Conservation (phyloP, 768 basidiomycete species). For the Trametes elegans region DNA sequence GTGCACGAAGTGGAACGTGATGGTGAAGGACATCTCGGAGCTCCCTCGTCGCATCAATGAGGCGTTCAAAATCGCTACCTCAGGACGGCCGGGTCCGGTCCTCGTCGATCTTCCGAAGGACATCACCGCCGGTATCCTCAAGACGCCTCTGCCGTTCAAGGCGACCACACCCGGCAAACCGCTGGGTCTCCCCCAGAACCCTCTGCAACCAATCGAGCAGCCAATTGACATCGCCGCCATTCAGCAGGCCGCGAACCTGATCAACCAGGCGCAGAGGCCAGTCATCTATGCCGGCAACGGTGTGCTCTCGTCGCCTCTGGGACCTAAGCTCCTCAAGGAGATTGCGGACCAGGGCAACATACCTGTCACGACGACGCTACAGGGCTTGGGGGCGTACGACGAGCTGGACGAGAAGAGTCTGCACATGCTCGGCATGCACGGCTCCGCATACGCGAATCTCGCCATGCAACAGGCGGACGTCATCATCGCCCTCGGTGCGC, state of each 20-base stretch:
- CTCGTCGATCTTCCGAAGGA: slow-evolving; percentile 99
- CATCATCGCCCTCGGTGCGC: slow-evolving; percentile 93
- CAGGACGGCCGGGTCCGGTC: slow-evolving; percentile 95
- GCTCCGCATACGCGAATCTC: slow-evolving; percentile 93
- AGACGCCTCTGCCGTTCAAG: slow-evolving; percentile 79
- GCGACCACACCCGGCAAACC: slow-evolving; percentile 80
- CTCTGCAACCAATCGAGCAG: slow-evolving; percentile 54
- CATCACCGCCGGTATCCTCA: slow-evolving; percentile 89
- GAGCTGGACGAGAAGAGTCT: slow-evolving; percentile 82
- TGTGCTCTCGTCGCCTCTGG: slow-evolving; percentile 75
- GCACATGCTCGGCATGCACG: slow-evolving; percentile 99
- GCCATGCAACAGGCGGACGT: slow-evolving; percentile 98
- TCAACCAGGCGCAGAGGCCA: slow-evolving; percentile 89
- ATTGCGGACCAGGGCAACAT: slow-evolving; percentile 87
- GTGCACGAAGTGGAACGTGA: slow-evolving; percentile 99
- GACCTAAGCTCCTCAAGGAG: slow-evolving; percentile 77
- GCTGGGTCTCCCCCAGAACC: slow-evolving; percentile 71
- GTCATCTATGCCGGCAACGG: slow-evolving; percentile 94
- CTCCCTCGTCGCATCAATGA: slow-evolving; percentile 96
- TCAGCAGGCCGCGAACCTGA: slow-evolving; percentile 81
- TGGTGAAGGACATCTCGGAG: slow-evolving; percentile 97
- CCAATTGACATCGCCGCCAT: slow-evolving; percentile 68
- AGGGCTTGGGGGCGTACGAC: slow-evolving; percentile 94
- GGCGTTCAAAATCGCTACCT: slow-evolving; percentile 98
- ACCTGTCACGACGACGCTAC: slow-evolving; percentile 94